Evolutionary conservation across 2,329 filamentous ascomycete genomes (phyloP), one percentile per base, ranked within the genome.

Genomic region (Colletotrichum godetiae): DNA sequence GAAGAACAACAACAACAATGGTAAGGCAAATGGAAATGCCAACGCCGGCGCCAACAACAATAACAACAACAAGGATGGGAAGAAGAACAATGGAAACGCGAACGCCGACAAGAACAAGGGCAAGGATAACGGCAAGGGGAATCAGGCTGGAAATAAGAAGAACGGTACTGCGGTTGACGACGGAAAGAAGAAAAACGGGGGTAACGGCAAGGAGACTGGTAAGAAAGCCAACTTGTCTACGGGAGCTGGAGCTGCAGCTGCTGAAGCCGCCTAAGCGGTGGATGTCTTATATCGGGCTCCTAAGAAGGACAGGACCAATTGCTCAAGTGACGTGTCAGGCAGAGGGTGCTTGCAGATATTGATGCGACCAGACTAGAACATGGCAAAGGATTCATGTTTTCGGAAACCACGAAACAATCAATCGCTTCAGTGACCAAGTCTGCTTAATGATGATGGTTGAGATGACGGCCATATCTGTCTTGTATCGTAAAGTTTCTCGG

Each of bases 211-310:
- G 7, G 24, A 37, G 3, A 52, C 46, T 27, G 58, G 35, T 19
- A 64, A 65, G 15, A 69, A 70, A 15, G 31, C 35, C 63, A 53
- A 57, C 10, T 19, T 35, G 8, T 64, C 49, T 37, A 55, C 29
- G 22, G 15, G 62, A 15, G 13, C 31, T 13, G 49, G 31, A 13
- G 31, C 22, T 15, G 49, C 49, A 22, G 61, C 61, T 24, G 49
- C 49, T 19, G 22, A 2, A 12, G 62, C 62, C 4, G 31, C 31
- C n/a, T 64, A 31, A 37, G 22, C 7, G 5, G 3, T 24, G 46
- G 3, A 8, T 19, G 7, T 24, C 53, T 56, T 27, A 24, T 13
- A 1, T 22, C 3, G 10, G 13, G 12, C 4, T 56, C 10, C 10
- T 56, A 56, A 24, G 11, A 15, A 11, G 11, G 15, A 27, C 19